Evolutionary conservation across 2,329 filamentous ascomycete genomes (phyloP).

Genomic region (Fusarium xyrophilum): DNA sequence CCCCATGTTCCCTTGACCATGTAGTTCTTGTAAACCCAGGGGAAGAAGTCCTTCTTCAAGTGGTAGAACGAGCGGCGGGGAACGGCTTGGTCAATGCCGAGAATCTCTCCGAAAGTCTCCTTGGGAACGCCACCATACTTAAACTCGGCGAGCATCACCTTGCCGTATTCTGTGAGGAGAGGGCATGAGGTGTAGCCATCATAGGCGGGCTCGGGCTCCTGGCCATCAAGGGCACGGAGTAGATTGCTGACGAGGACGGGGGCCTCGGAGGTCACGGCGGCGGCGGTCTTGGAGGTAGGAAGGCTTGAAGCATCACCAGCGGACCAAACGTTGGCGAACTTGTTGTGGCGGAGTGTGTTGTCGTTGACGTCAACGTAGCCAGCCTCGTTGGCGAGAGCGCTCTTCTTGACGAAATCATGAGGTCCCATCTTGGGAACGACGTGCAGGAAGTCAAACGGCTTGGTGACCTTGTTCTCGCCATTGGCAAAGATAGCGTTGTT

Average conservation of each 20-base stretch:
- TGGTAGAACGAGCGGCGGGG: conserved; percentile 66
- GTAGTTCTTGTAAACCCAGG: conserved; percentile 67
- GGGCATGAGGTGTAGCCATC: conserved; percentile 65
- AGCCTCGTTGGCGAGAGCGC: conserved; percentile 59
- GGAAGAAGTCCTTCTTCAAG: conserved; percentile 72
- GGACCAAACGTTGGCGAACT: conserved; percentile 65
- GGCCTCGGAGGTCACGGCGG: conserved; percentile 59
- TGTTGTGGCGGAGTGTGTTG: conserved; percentile 59
- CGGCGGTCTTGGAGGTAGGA: conserved; percentile 64
- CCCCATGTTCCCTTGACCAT: conserved; percentile 70
- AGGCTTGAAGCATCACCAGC: conserved; percentile 65
- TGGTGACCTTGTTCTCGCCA: conserved; percentile 53
- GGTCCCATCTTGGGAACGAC: conserved; percentile 66
- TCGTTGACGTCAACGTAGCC: conserved; percentile 66
- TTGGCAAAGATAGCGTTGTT: conserved; percentile 60
- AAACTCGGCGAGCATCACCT: conserved; percentile 70
- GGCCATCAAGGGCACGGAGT: conserved; percentile 53
- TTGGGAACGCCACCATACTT: conserved; percentile 69
- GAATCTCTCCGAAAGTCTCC: conserved; percentile 63
- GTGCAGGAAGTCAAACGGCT: conserved; percentile 62
- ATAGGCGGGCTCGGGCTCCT: conserved; percentile 53
- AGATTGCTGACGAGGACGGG: conserved; percentile 60
- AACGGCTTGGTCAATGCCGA: conserved; percentile 64
- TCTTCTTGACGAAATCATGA: conserved; percentile 61
- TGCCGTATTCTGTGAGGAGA: conserved; percentile 63